Base-by-base conservation (phyloP, 1,284 basidiomycete species). In the Mrakiaceae sp. region DNA sequence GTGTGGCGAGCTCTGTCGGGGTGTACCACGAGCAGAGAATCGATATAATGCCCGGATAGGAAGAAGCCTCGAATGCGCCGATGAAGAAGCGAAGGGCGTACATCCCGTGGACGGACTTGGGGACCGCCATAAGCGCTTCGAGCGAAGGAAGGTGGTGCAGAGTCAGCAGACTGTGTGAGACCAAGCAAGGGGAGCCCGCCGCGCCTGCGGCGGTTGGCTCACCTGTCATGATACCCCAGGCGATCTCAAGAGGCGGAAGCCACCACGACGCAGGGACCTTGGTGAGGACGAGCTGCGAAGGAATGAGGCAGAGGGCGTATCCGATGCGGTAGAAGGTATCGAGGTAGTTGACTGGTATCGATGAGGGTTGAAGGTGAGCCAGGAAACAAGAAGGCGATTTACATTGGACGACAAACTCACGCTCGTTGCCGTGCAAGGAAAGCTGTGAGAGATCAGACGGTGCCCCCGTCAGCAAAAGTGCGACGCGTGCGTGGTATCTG, bases 61-160 rank as follows among this genome's bases (percentile, higher is more conserved):
- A 50, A 43, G 51, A 64, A 8, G 44, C 14, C 14, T 58, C 39
- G 9, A 40, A 27, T 4, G 27, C 43, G 12, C 73, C 73, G 55
- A 74, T 73, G 55, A 74, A 67, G 67, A 74, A 73, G 1, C 73
- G 69, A 1, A 74, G 67, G 6, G 68, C 72, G 58, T 73, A 73
- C 62, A 73, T 69, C 27, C 63, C 61, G 10, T 63, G 53, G 46
- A 66, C 67, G 51, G 66, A 46, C 44, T 39, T 44, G 42, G 40
- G 12, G n/a, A 9, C 42, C 48, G 63, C 58, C 55, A 67, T 63
- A 39, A 70, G 69, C n/a, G 69, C 68, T 40, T 53, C 51, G 51
- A 6, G 51, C 39, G n/a, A 53, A 39, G 51, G 49, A 51, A 51
- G n/a, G 49, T n/a, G 51, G 51, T 53, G n/a, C 11, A 39, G n/a